Base-by-base conservation (phyloP, 768 basidiomycete species). In the Macrolepiota albuminosa region DNA sequence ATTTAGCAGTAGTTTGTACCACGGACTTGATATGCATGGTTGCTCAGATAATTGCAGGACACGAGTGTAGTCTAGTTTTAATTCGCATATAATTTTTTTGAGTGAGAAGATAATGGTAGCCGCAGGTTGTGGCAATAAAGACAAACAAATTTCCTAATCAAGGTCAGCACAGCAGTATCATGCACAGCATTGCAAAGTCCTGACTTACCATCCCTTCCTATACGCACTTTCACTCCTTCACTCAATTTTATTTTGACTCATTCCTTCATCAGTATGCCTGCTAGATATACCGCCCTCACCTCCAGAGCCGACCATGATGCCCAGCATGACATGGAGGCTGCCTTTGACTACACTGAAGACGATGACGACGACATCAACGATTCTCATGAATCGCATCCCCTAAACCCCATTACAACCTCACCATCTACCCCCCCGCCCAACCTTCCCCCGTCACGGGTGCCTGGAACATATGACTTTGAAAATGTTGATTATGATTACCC, bases 331-430 rank as follows among this genome's bases (percentile, higher is more conserved):
- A 85, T 95, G 83, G 88, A 94, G 68, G 91, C 91, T 26, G 92
- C 93, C 2, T 95, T 95, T 64, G 87, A 87, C 70, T 88, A 90
- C 64, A 82, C 84, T 4, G 91, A 91, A 57, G 87, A 87, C 61
- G 86, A 89, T 50, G 84, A 84, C 59, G 83, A 83, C 64, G 77
- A 81, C 36, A 70, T 78, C 57, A 74, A 80, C 60, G 73, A 81
- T 56, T 61, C 68, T 54, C 72, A 79, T 33, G 83, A 84, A 70
- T 79, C 80, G 21, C 81, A 73, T 37, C 86, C 84, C 52, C 68
- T 85, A 63, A 81, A 81, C 63, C 80, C 81, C 39, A 61, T 59
- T 9, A 63, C 74, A 10, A 70, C 73, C 11, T 75, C 75, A 33
- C 72, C 75, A 46, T 56, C 65, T 48, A 50, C 63, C 42, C 60